Evolutionary conservation across 2,329 filamentous ascomycete species (phyloP), one percentile per base, ranked within the genome.

Genomic region (Metarhizium humberi): DNA sequence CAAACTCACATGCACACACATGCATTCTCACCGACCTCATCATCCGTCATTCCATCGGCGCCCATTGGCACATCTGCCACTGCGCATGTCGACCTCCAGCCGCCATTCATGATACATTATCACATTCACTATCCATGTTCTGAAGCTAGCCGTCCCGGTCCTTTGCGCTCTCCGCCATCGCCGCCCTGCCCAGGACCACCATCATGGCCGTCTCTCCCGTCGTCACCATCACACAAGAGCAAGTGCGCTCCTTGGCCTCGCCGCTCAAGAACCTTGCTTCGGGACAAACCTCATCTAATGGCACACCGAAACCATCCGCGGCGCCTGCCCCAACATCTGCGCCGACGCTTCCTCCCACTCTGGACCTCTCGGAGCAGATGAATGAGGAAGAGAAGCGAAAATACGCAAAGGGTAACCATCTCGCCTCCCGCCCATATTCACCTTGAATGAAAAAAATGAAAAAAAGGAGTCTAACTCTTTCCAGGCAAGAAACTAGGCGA

Each of bases 401-500:
- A 77, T 99, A 96, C 70, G 82, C 94, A 61, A 95, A 95, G 76
- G 90, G 88, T 86, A 68, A 4, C 32, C 32, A 11, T 34, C 32
- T 34, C 32, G 10, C 25, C 25, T 4, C 25, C 25, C 25, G 25
- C 25, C 25, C 25, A 25, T 25, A 25, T 25, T 25, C 25, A 25
- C 25, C 25, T 25, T 34, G 5, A 34, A 34, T 34, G 10, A 34
- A 34, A 34, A 34, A 7, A 34, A 6, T n/a, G n/a, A n/a, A 34
- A 34, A 34, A 8, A 34, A 34, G 10, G 10, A 34, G 25, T 4
- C 25, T 25, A 25, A 25, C 20, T 20, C 42, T 18, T 6, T 7
- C 18, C 61, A 90, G 89, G 90, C 66, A 91, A 88, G 69, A 94
- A 94, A 68, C 83, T 99, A 57, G 94, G 94, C 70, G 90, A 95